Evolutionary conservation across 345 rosid species (phyloP), one percentile per base, ranked within the genome.

Genomic region (Brassica incana): DNA sequence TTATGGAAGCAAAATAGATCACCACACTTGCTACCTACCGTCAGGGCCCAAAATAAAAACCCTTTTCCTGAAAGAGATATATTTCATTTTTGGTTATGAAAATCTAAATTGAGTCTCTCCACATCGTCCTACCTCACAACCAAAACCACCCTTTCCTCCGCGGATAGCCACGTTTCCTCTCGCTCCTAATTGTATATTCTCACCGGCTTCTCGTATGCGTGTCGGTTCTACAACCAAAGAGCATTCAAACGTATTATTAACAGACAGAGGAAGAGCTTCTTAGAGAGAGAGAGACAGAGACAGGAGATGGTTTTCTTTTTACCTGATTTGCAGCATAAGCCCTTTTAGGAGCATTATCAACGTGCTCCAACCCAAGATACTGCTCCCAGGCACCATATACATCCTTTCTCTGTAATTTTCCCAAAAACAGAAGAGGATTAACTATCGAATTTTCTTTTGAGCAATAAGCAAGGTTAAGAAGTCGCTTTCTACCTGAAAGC

Each of bases 371-470:
- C 68, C 98, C 98, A 67, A 93, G 97, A 78, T 90, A 93, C 81
- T 89, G 95, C 82, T 93, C 98, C 94, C 94, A 91, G 36, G 97
- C 91, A 45, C 97, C 95, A 76, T 90, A 91, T 8, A 88, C 90
- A 72, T 91, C 91, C 82, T 88, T 83, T 71, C 88, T 86, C 93
- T 89, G 75, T n/a, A 14, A 40, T 20, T 68, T 67, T 60, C 12
- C 12, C 12, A 65, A 9, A 60, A 8, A 58, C 0, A 15, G 12
- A 79, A 56, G 33, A 52, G 11, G 33, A 65, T 79, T 74, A 12
- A 14, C 60, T 63, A 6, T 12, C 67, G 0, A 15, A 6, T 16
- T 60, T 15, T 11, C 18, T 62, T 69, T 23, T 68, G 16, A 5
- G 61, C 10, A 25, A 66, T 15, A 60, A 20, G 4, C 8, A 68